Evolutionary conservation across 352 stramenopile genomes (phyloP).

Genomic region (Globisporangium paddicum): DNA sequence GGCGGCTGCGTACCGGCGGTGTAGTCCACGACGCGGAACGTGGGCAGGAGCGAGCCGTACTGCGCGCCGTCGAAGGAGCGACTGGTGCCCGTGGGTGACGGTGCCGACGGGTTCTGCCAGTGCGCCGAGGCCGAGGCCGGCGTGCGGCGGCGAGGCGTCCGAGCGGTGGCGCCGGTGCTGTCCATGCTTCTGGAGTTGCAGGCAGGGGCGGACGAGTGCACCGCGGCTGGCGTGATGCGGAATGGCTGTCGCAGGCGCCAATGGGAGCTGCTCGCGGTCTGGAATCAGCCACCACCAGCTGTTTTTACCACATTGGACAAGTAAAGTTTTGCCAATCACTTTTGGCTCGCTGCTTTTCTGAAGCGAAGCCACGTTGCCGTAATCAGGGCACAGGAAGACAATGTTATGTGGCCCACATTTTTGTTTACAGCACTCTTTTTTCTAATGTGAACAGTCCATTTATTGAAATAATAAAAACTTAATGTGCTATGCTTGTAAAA

Average conservation of each 20-base stretch:
- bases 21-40: slow-evolving; percentile 10
- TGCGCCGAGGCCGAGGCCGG: slow-evolving; percentile 17
- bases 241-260: neutral
- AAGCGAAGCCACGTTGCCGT: neutral
- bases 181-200: slow-evolving; percentile 39
- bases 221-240: neutral
- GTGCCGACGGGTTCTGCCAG: slow-evolving; percentile 5
- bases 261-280: neutral
- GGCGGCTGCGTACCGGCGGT: neutral
- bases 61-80: slow-evolving; percentile 33
- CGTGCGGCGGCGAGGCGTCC: slow-evolving; percentile 54
- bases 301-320: neutral
- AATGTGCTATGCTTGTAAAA: neutral
- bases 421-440: neutral
- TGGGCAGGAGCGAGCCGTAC: slow-evolving; percentile 15
- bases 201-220: too few relatives aligned
- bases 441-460: neutral
- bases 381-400: neutral
- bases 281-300: neutral
- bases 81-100: slow-evolving; percentile 23
- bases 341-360: neutral
- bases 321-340: neutral
- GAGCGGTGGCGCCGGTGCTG: slow-evolving; percentile 70
- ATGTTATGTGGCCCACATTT: neutral
- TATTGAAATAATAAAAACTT: neutral